A percentile compares a stretch with the other conserved stretches of the same genome.
Conservation (phyloP, 208 protist genomes). For the Kentomonas sorsogonicus region DNA sequence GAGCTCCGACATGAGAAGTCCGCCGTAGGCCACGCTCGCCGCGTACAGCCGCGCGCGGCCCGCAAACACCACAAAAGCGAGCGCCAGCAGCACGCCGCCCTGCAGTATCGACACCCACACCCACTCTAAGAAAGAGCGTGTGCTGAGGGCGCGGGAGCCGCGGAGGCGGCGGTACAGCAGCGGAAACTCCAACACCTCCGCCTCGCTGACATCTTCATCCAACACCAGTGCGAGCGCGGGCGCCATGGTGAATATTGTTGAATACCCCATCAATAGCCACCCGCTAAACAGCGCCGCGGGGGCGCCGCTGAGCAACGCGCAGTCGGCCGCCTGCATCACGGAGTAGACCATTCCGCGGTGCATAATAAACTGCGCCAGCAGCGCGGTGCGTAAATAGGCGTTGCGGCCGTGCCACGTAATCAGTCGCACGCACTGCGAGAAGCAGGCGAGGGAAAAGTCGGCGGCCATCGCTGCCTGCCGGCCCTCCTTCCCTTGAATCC, state of each 20-base stretch:
- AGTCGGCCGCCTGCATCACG: constrained; percentile 97
- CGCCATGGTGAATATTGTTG: constrained; percentile 97
- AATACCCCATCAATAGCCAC: constrained; percentile 96
- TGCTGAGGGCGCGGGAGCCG: constrained; percentile 91
- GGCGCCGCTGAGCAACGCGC: constrained; percentile 95
- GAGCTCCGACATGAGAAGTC: constrained; percentile 96
- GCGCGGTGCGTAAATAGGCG: constrained; percentile 89
- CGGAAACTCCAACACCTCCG: constrained; percentile 92
- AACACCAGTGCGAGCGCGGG: constrained; percentile 97
- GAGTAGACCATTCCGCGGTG: constrained; percentile 98
- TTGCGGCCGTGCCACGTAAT: constrained; percentile 89
- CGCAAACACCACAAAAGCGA: constrained; percentile 94
- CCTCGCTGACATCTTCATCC: constrained; percentile 93
- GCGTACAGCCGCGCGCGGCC: constrained; percentile 93
- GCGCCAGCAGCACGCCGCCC: constrained; percentile 95
- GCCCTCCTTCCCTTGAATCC: constrained; percentile 97
- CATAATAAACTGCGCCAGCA: constrained; percentile 96
- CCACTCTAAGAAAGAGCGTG: constrained; percentile 81
- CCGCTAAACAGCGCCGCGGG: constrained; percentile 96
- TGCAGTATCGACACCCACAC: constrained; percentile 84
- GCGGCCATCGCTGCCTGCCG: constrained; percentile 97
- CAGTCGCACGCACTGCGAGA: constrained; percentile 85
- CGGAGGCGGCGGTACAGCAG: constrained; percentile 97
- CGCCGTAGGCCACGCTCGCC: constrained; percentile 96
- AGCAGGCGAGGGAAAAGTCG: constrained; percentile 97